Percentiles rank a stretch among this genome's conserved stretches.
These are phyloP conservation scores for Metschnikowia vanudenii DNA, from an alignment of 805 yeast genomes.

Conservation along the genomic window DNA sequence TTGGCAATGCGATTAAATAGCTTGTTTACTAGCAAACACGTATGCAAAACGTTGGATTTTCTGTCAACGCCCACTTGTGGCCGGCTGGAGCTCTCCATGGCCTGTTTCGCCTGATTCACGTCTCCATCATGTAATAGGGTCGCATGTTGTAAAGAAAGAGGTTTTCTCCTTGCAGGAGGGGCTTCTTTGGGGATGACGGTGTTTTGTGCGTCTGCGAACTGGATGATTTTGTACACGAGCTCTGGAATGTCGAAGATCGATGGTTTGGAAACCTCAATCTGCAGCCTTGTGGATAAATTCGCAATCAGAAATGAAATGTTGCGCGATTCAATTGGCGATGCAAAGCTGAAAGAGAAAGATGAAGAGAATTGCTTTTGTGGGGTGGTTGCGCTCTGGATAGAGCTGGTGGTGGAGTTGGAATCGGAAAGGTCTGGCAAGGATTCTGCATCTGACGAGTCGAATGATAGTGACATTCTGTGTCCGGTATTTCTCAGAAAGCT, in stretches of 20 bases:
- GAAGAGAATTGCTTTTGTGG: slow-evolving; percentile 13
- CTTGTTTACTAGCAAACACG: slow-evolving; percentile 67
- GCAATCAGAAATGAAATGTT: neutral
- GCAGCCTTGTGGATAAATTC: neutral
- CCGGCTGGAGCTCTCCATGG: slow-evolving; percentile 36
- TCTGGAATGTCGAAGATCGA: slow-evolving; percentile 73
- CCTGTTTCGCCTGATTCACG: slow-evolving; percentile 43
- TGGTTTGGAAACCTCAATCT: neutral
- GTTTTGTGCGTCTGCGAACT: slow-evolving; percentile 54
- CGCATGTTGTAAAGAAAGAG: slow-evolving; percentile 68
- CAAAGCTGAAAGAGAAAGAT: slow-evolving; percentile 4
- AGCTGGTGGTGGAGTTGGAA: slow-evolving; percentile 21
- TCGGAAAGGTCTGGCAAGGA: slow-evolving; percentile 39
- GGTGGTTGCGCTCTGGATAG: slow-evolving; percentile 14
- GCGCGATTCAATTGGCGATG: neutral
- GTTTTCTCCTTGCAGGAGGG: slow-evolving; percentile 61
- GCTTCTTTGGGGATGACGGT: slow-evolving; percentile 59
- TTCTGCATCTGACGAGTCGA: slow-evolving; percentile 30
- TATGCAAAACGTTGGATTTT: slow-evolving; percentile 33
- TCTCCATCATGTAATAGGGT: slow-evolving; percentile 56
- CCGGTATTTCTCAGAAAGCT: neutral
- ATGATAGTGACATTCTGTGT: slow-evolving; percentile 1
- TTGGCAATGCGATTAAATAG: slow-evolving; percentile 59
- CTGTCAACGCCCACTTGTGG: neutral
- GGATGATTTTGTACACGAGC: slow-evolving; percentile 59